These are phyloP conservation scores for Diplodia intermedia DNA, from an alignment of 2,329 filamentous ascomycete species.

Conservation along the genomic window DNA sequence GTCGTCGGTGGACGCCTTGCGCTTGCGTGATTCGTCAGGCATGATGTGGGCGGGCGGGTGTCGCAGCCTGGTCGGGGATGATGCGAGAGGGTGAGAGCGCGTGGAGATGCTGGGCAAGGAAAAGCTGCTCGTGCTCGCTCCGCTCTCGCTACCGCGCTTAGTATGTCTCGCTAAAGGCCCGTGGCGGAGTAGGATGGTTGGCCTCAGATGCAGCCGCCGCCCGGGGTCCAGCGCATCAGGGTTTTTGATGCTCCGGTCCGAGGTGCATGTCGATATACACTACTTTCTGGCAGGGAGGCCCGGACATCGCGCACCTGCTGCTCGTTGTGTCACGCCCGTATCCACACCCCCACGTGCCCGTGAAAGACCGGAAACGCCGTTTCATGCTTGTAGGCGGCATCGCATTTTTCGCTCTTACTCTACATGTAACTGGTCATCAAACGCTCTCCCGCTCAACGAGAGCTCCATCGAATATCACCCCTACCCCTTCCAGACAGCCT, in stretches of 20 bases:
- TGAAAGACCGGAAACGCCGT: constrained; percentile 10
- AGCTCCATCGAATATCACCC: constrained; percentile 14
- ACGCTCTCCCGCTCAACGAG: constrained; percentile 16
- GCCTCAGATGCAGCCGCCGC: constrained; percentile 2
- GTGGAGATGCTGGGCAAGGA: background rate
- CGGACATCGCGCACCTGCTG: background rate
- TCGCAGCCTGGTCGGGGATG: background rate
- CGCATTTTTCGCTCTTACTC: constrained; percentile 23
- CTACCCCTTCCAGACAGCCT: constrained; percentile 4
- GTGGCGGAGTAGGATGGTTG: background rate
- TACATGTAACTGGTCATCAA: constrained; percentile 31
- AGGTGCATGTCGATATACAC: too few relatives aligned
- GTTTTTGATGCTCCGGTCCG: constrained; percentile 29
- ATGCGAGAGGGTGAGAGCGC: constrained; percentile 7
- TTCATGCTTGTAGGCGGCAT: constrained; percentile 24
- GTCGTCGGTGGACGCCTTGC: constrained; percentile 31
- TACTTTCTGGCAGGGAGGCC: too few relatives aligned
- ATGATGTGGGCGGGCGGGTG: constrained; percentile 10
- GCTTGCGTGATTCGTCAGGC: constrained; percentile 34
- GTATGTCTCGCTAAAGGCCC: constrained; percentile 18
- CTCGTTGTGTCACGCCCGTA: background rate
- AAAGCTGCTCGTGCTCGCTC: constrained; percentile 11
- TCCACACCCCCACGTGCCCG: constrained; percentile 11
- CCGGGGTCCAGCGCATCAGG: constrained; percentile 12
- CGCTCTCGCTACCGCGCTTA: constrained; percentile 1